phyloP scores from a whole-genome alignment of 2,329 filamentous ascomycete genomes.

The Moelleriella libera region DNA sequence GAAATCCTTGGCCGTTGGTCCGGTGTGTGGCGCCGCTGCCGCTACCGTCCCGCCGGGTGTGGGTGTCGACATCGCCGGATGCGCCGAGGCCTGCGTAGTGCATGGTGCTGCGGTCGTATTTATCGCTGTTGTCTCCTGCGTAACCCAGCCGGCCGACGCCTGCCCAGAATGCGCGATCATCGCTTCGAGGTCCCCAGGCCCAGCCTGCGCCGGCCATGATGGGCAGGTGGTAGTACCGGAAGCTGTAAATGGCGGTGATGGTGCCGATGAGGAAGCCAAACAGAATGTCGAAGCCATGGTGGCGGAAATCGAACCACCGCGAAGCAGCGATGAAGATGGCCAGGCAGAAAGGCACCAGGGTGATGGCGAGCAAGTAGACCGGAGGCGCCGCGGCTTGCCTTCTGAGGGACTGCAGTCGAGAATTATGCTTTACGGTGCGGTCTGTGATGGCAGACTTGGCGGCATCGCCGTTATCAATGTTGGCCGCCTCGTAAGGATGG shows the following conservation, averaged over 20 bases:
- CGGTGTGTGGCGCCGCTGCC: slow-evolving; percentile 1
- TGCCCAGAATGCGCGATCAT: slow-evolving; percentile 63
- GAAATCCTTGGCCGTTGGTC: slow-evolving; percentile 1
- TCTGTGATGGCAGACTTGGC: slow-evolving; percentile 8
- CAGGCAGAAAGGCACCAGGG: slow-evolving; percentile 55
- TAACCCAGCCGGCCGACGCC: slow-evolving; percentile 51
- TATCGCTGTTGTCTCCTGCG: slow-evolving; percentile 25
- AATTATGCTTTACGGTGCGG: slow-evolving; percentile 13
- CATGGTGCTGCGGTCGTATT: slow-evolving; percentile 7
- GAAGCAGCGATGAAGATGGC: slow-evolving; percentile 75
- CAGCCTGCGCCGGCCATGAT: slow-evolving; percentile 64
- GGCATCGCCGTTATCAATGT: slow-evolving; percentile 22
- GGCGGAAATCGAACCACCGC: slow-evolving; percentile 76
- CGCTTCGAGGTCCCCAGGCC: slow-evolving; percentile 72
- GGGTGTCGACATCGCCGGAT: slow-evolving; percentile 11
- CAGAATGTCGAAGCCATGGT: slow-evolving; percentile 86
- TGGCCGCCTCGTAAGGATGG: slow-evolving; percentile 13
- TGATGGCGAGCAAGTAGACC: slow-evolving; percentile 57
- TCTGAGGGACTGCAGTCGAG: slow-evolving; percentile 28
- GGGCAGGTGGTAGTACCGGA: slow-evolving; percentile 76
- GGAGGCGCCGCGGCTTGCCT: slow-evolving; percentile 72
- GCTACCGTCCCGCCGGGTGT: not conserved
- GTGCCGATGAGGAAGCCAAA: slow-evolving; percentile 72
- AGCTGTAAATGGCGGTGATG: slow-evolving; percentile 56
- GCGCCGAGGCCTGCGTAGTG: slow-evolving; percentile 11